These are phyloP conservation scores for Austroboletus eburneus DNA, from an alignment of 768 basidiomycete genomes.

Conservation along the genomic window DNA sequence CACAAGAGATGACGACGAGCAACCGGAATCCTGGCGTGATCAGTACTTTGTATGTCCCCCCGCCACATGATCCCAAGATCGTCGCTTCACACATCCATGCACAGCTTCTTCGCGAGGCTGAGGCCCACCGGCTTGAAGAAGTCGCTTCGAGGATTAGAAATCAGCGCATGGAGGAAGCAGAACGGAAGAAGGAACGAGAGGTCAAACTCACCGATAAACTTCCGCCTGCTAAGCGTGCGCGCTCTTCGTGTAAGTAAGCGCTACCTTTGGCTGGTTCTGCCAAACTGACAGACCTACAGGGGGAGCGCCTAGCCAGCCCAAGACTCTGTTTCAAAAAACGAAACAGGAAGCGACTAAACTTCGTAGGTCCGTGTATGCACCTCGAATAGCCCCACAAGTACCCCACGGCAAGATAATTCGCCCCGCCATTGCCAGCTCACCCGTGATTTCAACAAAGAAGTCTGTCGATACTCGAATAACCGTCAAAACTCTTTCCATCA, in stretches of 20 bases:
- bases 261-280: background rate
- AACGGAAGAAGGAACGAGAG: slow-evolving; percentile 72
- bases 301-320: slow-evolving; percentile 43
- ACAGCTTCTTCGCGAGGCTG: slow-evolving; percentile 54
- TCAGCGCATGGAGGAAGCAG: slow-evolving; percentile 65
- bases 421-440: slow-evolving; percentile 31
- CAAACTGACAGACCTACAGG: slow-evolving; percentile 30
- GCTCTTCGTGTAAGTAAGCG: slow-evolving; percentile 56
- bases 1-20: slow-evolving; percentile 35
- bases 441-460: slow-evolving; percentile 30
- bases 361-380: slow-evolving; percentile 55
- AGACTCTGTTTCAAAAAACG: slow-evolving; percentile 75
- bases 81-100: slow-evolving; percentile 8
- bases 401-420: slow-evolving; percentile 40
- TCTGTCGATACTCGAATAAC: slow-evolving; percentile 40
- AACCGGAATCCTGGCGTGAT: slow-evolving; percentile 63
- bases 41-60: slow-evolving; percentile 56
- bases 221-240: slow-evolving; percentile 62
- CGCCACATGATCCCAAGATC: background rate
- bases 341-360: slow-evolving; percentile 65
- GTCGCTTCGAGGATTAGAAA: slow-evolving; percentile 57
- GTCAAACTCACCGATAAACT: slow-evolving; percentile 70
- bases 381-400: slow-evolving; percentile 54
- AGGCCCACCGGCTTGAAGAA: slow-evolving; percentile 62
- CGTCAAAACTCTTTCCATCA: slow-evolving; percentile 46